A percentile compares a stretch with the other conserved stretches of the same genome.
Conservation (phyloP, 495 filamentous ascomycete genomes). For the Penicillium chermesinum region DNA sequence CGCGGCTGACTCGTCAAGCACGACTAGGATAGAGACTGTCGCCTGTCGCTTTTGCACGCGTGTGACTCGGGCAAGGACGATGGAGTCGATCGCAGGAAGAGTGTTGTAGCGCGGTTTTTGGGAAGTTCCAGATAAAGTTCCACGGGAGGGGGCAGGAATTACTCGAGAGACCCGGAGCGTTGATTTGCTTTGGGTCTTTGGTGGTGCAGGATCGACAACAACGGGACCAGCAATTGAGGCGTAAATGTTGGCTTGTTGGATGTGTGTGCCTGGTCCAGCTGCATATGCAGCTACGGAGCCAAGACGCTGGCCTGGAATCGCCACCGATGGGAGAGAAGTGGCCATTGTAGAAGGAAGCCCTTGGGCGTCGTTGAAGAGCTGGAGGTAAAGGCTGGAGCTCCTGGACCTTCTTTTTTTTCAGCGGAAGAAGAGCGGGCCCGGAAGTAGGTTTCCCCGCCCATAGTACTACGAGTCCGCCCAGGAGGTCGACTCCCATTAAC, state of each 20-base stretch:
- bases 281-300: constrained; percentile 58
- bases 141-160: constrained; percentile 2
- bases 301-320: constrained; percentile 71
- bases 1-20: constrained; percentile 49
- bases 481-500: constrained; percentile 2
- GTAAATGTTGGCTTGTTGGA: constrained; percentile 63
- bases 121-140: constrained; percentile 13
- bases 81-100: constrained; percentile 71
- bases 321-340: constrained; percentile 29
- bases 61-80: constrained; percentile 78
- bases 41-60: constrained; percentile 80
- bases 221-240: constrained; percentile 64
- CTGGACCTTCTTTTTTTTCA: constrained; percentile 8
- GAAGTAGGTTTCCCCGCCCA: constrained; percentile 16
- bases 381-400: neutral
- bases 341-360: constrained; percentile 22
- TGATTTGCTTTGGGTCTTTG: constrained; percentile 49
- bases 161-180: constrained; percentile 50
- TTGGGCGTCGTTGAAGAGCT: neutral
- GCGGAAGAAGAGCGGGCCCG: constrained; percentile 9
- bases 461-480: neutral
- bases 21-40: constrained; percentile 72
- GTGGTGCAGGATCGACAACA: constrained; percentile 44
- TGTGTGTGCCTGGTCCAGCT: constrained; percentile 77
- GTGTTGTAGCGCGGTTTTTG: constrained; percentile 52